Percentiles rank a stretch among this genome's conserved stretches.
These are phyloP conservation scores for Pichia scutulata DNA, from an alignment of 805 yeast species.

Conservation along the genomic window DNA sequence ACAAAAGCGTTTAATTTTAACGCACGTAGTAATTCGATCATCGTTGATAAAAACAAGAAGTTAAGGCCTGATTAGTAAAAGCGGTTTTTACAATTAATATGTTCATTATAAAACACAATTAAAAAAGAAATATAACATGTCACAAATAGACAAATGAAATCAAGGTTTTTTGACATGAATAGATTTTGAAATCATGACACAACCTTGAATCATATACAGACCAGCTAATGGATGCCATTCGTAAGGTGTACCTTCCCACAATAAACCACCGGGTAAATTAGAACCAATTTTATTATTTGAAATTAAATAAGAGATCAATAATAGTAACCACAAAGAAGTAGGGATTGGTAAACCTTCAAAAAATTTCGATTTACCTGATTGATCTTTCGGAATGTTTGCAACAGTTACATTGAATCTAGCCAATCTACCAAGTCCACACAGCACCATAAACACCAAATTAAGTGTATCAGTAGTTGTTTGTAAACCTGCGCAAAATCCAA, in stretches of 20 bases:
- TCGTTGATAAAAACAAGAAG: too few species aligned
- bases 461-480: slow-evolving; percentile 76
- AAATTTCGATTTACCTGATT: slow-evolving; percentile 76
- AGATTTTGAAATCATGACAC: slow-evolving; percentile 86
- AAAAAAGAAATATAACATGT: background rate
- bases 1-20: background rate
- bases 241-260: slow-evolving; percentile 44
- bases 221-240: slow-evolving; percentile 71
- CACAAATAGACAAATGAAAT: background rate
- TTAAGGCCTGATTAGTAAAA: too few species aligned
- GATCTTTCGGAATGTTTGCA: slow-evolving; percentile 85
- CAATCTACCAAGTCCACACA: slow-evolving; percentile 88
- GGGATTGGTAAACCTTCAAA: slow-evolving; percentile 98
- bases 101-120: too few species aligned
- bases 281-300: slow-evolving; percentile 31
- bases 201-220: slow-evolving; percentile 71
- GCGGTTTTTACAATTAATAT: too few species aligned
- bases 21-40: background rate
- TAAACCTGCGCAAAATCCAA: slow-evolving; percentile 87
- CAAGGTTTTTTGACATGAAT: slow-evolving; percentile 84
- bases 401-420: slow-evolving; percentile 96
- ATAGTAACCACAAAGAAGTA: slow-evolving; percentile 69
- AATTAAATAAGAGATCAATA: slow-evolving; percentile 59
- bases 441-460: slow-evolving; percentile 71
- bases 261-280: slow-evolving; percentile 58